phyloP scores from a whole-genome alignment of 805 yeast genomes.

The Ogataea paraovalis region DNA sequence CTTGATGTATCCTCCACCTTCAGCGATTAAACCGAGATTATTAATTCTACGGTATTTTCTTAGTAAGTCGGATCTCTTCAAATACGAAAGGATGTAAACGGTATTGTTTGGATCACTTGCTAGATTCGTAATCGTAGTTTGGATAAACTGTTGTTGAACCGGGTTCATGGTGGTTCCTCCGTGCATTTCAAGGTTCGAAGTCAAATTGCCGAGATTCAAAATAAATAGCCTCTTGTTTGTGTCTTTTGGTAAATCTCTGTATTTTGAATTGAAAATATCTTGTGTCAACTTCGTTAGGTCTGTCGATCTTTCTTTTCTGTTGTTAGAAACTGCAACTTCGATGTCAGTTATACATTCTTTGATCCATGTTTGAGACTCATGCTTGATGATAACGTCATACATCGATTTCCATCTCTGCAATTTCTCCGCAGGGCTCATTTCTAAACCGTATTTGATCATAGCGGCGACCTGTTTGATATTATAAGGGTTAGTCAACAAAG shows the following conservation, averaged over 20 bases:
- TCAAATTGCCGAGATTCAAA: constrained; percentile 47
- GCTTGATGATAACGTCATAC: constrained; percentile 52
- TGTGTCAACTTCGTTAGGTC: constrained; percentile 28
- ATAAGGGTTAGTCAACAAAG: constrained; percentile 88
- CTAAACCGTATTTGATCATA: constrained; percentile 60
- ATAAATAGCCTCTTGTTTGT: constrained; percentile 43
- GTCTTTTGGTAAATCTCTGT: constrained; percentile 14
- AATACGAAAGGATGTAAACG: constrained; percentile 68
- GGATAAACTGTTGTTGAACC: constrained; percentile 59
- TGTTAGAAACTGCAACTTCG: constrained; percentile 43
- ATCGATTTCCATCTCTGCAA: constrained; percentile 57
- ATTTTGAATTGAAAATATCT: constrained; percentile 34
- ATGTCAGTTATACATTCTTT: constrained; percentile 50
- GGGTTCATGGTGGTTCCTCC: constrained; percentile 38
- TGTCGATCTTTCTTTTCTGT: constrained; percentile 22
- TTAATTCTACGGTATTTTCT: constrained; percentile 63
- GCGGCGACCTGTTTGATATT: constrained; percentile 63
- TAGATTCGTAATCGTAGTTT: constrained; percentile 56
- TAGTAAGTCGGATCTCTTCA: constrained; percentile 61
- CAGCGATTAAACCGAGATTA: constrained; percentile 80
- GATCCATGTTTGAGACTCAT: constrained; percentile 79
- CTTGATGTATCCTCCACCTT: constrained; percentile 79
- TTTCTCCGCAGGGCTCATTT: constrained; percentile 59
- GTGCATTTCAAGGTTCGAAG: constrained; percentile 30
- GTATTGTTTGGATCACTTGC: constrained; percentile 53